Conservation (phyloP, 495 filamentous ascomycete genomes). For the Echria macrotheca region DNA sequence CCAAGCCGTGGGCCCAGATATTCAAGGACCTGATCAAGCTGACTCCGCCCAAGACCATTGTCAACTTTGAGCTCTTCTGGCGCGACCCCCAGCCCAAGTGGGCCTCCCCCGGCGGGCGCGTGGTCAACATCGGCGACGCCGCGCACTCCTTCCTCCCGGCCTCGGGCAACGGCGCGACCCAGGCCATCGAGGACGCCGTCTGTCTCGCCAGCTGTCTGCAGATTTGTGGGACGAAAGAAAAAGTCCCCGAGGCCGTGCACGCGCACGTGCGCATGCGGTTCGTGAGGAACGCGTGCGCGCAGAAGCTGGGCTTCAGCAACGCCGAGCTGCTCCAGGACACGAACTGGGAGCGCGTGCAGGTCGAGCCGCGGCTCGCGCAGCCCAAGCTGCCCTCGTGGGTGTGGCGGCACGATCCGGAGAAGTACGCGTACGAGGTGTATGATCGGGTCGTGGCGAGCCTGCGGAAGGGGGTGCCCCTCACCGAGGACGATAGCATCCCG, state of each 20-base stretch:
- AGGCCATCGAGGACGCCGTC: conserved; percentile 66
- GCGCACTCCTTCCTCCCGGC: conserved; percentile 68
- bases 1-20: conserved; percentile 47
- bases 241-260: conserved; percentile 46
- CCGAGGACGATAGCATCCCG: conserved; percentile 34
- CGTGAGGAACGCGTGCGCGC: conserved; percentile 51
- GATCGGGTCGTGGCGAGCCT: conserved; percentile 37
- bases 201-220: conserved; percentile 58
- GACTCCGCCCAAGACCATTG: conserved; percentile 50
- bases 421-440: conserved; percentile 52
- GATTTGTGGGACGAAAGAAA: conserved; percentile 55
- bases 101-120: conserved; percentile 54
- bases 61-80: conserved; percentile 66
- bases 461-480: conserved; percentile 32
- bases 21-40: conserved; percentile 52
- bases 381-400: conserved; percentile 51
- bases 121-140: conserved; percentile 59
- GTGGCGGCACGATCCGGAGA: conserved; percentile 51
- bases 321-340: conserved; percentile 53
- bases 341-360: conserved; percentile 50
- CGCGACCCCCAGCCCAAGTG: conserved; percentile 59
- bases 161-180: conserved; percentile 61
- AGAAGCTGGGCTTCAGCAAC: conserved; percentile 52
- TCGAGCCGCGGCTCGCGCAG: conserved; percentile 45
- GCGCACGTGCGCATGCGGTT: conserved; percentile 48